Evolutionary conservation across 176 grass and related monocot species (phyloP).

Genomic region (Olyra latifolia): DNA sequence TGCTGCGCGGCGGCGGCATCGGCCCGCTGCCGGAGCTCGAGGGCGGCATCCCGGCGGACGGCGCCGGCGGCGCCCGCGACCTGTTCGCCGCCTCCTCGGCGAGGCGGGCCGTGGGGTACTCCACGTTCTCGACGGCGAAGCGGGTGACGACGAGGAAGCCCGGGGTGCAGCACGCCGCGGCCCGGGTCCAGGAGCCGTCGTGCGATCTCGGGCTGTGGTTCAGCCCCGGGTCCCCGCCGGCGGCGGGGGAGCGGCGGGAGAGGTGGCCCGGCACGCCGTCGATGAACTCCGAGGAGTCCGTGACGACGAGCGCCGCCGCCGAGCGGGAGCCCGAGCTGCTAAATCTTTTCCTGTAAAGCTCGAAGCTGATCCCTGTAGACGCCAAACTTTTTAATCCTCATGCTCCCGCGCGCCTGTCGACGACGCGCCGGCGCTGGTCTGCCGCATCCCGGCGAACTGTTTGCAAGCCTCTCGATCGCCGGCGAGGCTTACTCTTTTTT

Average conservation of each 20-base stretch:
- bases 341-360: conserved; percentile 60
- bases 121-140: conserved; percentile 55
- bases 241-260: background rate
- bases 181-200: background rate
- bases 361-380: conserved; percentile 2
- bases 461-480: conserved; percentile 38
- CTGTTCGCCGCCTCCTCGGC: background rate
- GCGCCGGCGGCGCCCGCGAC: conserved; percentile 12
- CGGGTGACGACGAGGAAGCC: conserved; percentile 12
- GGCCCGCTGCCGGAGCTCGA: conserved; percentile 52
- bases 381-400: background rate
- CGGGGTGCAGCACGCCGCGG: background rate
- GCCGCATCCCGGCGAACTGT: conserved; percentile 18
- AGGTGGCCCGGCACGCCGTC: conserved; percentile 65
- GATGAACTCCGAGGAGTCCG: conserved; percentile 72
- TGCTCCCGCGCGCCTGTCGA: background rate
- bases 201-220: conserved; percentile 63
- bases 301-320: conserved; percentile 49
- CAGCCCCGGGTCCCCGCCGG: conserved; percentile 30
- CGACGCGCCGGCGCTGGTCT: background rate
- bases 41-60: background rate
- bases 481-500: conserved; percentile 36
- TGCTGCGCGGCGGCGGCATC: conserved; percentile 74
- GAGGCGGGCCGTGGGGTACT: conserved; percentile 40
- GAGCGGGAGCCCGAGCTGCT: conserved; percentile 52